Evolutionary conservation across 1,139 yeast genomes (phyloP).

Genomic region (Diutina sp.): DNA sequence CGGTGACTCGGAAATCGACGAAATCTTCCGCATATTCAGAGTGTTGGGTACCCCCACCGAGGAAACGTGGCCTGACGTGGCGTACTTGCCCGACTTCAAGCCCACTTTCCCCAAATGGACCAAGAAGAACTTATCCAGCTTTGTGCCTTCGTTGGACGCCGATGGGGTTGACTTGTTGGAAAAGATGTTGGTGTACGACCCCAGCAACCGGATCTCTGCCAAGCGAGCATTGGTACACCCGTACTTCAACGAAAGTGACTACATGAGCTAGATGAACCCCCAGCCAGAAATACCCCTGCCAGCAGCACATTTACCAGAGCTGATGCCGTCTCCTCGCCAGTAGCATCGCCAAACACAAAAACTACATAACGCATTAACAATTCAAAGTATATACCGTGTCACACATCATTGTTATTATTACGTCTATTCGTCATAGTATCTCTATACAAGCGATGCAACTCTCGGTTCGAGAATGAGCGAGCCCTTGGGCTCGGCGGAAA

Average conservation of each 20-base stretch:
- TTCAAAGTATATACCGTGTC: not conserved
- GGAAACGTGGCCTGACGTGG: constrained; percentile 93
- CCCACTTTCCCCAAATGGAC: constrained; percentile 94
- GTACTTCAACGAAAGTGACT: constrained; percentile 51
- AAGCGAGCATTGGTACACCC: constrained; percentile 87
- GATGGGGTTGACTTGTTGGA: constrained; percentile 77
- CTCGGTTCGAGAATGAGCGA: constrained; percentile 47
- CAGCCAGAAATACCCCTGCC: not conserved
- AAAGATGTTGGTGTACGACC: constrained; percentile 78
- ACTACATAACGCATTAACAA: not conserved
- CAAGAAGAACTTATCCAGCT: constrained; percentile 53
- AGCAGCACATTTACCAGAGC: not conserved
- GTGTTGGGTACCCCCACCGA: constrained; percentile 79
- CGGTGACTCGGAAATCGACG: constrained; percentile 94
- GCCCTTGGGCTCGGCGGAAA: constrained; percentile 40
- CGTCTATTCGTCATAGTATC: not conserved
- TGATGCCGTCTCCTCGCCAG: not conserved
- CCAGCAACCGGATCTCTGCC: constrained; percentile 88
- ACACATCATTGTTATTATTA: not conserved
- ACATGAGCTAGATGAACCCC: not conserved
- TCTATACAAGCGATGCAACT: not conserved
- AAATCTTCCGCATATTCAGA: constrained; percentile 68
- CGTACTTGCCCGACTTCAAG: constrained; percentile 87
- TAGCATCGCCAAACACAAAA: not conserved
- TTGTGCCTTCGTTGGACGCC: constrained; percentile 71